Base-by-base conservation (phyloP, 2,329 filamentous ascomycete species). In the Colletotrichum liaoningense region DNA sequence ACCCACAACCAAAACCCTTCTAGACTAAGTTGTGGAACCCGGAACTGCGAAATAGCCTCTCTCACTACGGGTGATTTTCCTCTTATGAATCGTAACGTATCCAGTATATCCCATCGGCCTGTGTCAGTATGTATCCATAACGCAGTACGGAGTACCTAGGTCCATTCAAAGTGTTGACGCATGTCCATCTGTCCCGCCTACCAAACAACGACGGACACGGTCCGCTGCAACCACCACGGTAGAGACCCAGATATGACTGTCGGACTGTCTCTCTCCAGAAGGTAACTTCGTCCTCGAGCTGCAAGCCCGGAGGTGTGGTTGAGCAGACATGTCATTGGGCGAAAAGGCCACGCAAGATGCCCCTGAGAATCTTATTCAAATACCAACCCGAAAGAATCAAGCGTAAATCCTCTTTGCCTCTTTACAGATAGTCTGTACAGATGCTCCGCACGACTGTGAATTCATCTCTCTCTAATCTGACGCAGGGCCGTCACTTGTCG, bases 201-300 rank as follows among this genome's bases (percentile, higher is more conserved):
- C 22, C 63, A 56, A 38, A 56, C 49, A 22, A 42, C 33, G n/a
- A 42, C 33, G n/a, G n/a, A 19, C 30, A 24, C n/a, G 35, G 35
- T 56, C 22, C 22, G 24, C 42, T 65, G 11, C 63, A n/a, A 22
- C 63, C 33, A 42, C 52, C 4, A 35, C 33, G 11, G 33, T n/a
- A 16, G 38, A 22, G 16, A 24, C 16, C 67, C 67, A 38, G 46
- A 71, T 62, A 16, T 35, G 69, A 71, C 35, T 16, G 55, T 33
- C 69, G 57, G 69, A 68, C 59, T 57, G 56, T 42, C 64, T 54
- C 28, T 57, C 69, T 71, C 69, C 69, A 67, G 46, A 28, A 55
- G 33, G 28, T 24, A 26, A 38, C 49, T 55, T 55, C 52, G 24
- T 49, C 38, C 58, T 28, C 30, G 46, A 24, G 19, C 49, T 55